Evolutionary conservation across 371 early-diverging fungal species (phyloP).

Genomic region (Syncephalastrum sp.): DNA sequence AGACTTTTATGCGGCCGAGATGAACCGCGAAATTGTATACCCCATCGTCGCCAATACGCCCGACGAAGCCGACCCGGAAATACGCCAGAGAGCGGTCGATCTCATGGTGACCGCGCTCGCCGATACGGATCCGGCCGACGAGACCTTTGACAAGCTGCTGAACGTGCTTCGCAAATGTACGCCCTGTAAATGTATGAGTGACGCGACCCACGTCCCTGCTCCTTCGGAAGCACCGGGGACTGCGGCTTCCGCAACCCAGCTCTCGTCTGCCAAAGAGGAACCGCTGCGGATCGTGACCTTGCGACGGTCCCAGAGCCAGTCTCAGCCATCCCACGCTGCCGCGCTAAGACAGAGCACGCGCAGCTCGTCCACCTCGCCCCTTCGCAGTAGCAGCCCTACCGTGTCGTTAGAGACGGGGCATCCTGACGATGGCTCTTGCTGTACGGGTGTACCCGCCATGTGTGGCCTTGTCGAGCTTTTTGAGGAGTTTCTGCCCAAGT

Average conservation of each 20-base stretch:
- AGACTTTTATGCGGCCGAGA: constrained; percentile 55
- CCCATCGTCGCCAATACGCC: constrained; percentile 56
- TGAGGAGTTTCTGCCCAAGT: constrained; percentile 18
- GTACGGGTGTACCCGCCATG: constrained; percentile 33
- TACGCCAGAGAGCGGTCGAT: constrained; percentile 49
- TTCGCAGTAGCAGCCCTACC: constrained; percentile 6
- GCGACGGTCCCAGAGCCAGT: constrained; percentile 21
- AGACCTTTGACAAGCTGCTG: constrained; percentile 48
- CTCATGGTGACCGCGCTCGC: constrained; percentile 45
- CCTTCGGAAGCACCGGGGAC: neutral
- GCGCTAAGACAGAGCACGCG: neutral
- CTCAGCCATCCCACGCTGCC: constrained; percentile 6
- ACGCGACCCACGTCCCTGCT: neutral
- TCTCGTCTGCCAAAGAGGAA: constrained; percentile 6
- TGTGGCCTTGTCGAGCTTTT: constrained; percentile 41
- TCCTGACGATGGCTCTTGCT: constrained; percentile 4
- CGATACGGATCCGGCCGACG: constrained; percentile 26
- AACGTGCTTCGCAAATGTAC: constrained; percentile 41
- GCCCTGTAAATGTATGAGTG: constrained; percentile 37
- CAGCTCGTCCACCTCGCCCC: constrained; percentile 15
- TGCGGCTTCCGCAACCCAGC: neutral
- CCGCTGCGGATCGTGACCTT: constrained; percentile 2
- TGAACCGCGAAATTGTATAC: constrained; percentile 52
- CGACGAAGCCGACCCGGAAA: constrained; percentile 46
- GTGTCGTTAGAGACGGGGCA: neutral